These are phyloP conservation scores for Penicillium sumatraense DNA, from an alignment of 2,329 filamentous ascomycete genomes.

Conservation along the genomic window DNA sequence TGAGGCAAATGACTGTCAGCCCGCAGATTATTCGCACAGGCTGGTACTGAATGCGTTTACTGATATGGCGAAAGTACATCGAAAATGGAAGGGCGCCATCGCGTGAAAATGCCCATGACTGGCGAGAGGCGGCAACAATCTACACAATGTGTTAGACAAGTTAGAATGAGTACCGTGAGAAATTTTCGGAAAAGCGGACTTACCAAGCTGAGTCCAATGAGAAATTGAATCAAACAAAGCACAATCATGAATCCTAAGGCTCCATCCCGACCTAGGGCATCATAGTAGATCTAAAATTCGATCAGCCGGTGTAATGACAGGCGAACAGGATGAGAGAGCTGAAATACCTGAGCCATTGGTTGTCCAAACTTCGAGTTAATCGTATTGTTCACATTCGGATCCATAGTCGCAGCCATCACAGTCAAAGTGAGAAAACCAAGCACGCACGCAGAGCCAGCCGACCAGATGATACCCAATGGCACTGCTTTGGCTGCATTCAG, in stretches of 20 bases:
- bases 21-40: slow-evolving; percentile 62
- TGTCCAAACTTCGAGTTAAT: slow-evolving; percentile 59
- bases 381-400: slow-evolving; percentile 52
- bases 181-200: neutral
- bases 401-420: slow-evolving; percentile 63
- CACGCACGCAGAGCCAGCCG: slow-evolving; percentile 45
- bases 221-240: slow-evolving; percentile 64
- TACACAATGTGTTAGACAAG: too few species aligned
- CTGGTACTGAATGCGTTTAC: slow-evolving; percentile 59
- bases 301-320: neutral
- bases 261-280: slow-evolving; percentile 63
- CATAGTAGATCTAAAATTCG: slow-evolving; percentile 58
- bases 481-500: slow-evolving; percentile 64
- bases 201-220: slow-evolving; percentile 63
- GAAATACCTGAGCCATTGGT: slow-evolving; percentile 57
- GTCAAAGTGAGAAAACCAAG: slow-evolving; percentile 64
- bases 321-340: neutral
- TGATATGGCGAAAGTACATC: slow-evolving; percentile 60
- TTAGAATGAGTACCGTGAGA: neutral
- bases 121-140: slow-evolving; percentile 62
- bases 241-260: slow-evolving; percentile 64
- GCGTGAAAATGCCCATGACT: slow-evolving; percentile 67
- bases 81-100: slow-evolving; percentile 67
- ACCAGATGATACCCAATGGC: slow-evolving; percentile 56
- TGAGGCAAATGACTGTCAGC: slow-evolving; percentile 54